Evolutionary conservation across 78 protist species (phyloP).

Genomic region (Cavenderia fasciculata): DNA sequence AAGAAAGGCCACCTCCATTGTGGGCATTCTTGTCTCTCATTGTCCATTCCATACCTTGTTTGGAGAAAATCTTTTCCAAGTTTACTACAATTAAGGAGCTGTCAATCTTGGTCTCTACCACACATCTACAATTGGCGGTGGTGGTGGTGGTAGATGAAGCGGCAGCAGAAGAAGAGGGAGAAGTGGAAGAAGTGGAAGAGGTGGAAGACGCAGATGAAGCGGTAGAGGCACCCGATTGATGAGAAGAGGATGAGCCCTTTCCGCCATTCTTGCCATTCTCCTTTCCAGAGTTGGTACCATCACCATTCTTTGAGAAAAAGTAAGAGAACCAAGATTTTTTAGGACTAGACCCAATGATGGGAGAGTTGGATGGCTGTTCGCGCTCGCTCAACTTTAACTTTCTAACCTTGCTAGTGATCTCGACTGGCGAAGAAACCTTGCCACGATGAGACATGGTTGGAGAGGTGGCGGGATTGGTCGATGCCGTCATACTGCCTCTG

Average conservation of each 20-base stretch:
- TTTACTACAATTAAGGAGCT: slow-evolving; percentile 51
- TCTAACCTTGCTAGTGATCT: slow-evolving; percentile 48
- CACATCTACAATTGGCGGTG: neutral
- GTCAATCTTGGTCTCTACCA: slow-evolving; percentile 58
- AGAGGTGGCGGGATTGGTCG: slow-evolving; percentile 53
- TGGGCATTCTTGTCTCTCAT: neutral
- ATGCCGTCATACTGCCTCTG: slow-evolving; percentile 66
- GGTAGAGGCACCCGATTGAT: neutral
- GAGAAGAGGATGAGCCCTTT: slow-evolving; percentile 2
- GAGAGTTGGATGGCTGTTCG: slow-evolving; percentile 1
- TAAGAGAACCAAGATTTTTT: slow-evolving; percentile 80
- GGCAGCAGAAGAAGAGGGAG: neutral
- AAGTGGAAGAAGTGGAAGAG: neutral
- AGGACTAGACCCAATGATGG: slow-evolving; percentile 73
- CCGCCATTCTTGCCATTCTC: neutral
- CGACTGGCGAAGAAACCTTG: slow-evolving; percentile 56
- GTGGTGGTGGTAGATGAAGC: neutral
- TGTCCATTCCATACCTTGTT: slow-evolving; percentile 44
- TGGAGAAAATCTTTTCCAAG: slow-evolving; percentile 30
- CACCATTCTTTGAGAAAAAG: slow-evolving; percentile 60
- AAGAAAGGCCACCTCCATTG: neutral
- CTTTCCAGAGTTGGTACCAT: neutral
- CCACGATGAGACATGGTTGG: slow-evolving; percentile 75
- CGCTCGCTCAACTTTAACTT: slow-evolving; percentile 11
- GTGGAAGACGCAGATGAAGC: neutral